Conservation (phyloP, 2,329 filamentous ascomycete genomes). For the Pseudogymnoascus sp. region DNA sequence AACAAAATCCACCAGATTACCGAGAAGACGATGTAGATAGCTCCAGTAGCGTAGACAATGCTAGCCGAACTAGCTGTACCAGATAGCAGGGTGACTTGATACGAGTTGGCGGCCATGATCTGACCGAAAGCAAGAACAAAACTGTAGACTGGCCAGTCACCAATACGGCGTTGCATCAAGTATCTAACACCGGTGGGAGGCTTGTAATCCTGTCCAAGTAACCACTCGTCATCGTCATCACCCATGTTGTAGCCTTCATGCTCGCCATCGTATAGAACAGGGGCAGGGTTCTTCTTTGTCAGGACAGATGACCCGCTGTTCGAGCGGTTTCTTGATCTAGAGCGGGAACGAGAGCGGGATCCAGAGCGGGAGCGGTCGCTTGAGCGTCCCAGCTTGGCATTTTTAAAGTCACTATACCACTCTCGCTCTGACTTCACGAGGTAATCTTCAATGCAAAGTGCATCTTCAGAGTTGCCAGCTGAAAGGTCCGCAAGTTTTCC, state of each 20-base stretch:
- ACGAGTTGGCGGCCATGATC: constrained; percentile 57
- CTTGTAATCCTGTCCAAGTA: constrained; percentile 42
- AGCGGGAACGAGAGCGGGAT: not conserved
- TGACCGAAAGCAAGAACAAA: constrained; percentile 51
- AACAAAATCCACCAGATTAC: constrained; percentile 56
- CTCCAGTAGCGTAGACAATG: constrained; percentile 52
- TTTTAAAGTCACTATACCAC: constrained; percentile 53
- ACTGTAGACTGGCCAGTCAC: constrained; percentile 57
- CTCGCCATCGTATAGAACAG: not conserved
- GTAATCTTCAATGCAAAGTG: constrained; percentile 57
- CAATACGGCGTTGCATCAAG: constrained; percentile 46
- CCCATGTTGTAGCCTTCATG: constrained; percentile 1
- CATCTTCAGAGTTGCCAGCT: constrained; percentile 47
- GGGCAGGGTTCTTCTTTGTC: not conserved
- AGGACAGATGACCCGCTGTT: not conserved
- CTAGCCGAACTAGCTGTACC: constrained; percentile 51
- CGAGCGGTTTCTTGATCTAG: not conserved
- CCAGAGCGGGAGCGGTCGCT: constrained; percentile 5
- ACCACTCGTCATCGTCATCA: constrained; percentile 43
- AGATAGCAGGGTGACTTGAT: constrained; percentile 59
- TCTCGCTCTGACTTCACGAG: constrained; percentile 57
- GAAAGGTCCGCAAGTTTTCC: constrained; percentile 45
- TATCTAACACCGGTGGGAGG: constrained; percentile 48
- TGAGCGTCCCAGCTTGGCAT: constrained; percentile 44
- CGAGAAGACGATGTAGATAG: constrained; percentile 49